These are phyloP conservation scores for Stagonosporopsis chrysanthemi DNA, from an alignment of 2,329 filamentous ascomycete species.

Conservation along the genomic window DNA sequence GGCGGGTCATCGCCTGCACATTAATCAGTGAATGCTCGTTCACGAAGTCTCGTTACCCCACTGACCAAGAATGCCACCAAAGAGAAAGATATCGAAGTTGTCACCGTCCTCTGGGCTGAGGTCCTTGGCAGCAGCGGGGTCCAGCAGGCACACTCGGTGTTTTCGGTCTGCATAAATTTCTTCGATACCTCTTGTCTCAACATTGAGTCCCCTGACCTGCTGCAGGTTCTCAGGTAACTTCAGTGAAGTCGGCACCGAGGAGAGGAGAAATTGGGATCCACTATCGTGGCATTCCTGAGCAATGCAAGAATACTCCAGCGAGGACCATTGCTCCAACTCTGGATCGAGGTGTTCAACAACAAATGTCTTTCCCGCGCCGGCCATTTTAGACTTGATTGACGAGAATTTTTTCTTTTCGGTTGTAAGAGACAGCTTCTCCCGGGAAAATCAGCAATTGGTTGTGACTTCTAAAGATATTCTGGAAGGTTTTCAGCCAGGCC, in stretches of 20 bases:
- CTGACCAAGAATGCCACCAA: slow-evolving; percentile 92
- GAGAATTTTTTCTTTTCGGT: slow-evolving; percentile 22
- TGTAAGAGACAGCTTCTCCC: not conserved
- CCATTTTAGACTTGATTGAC: slow-evolving; percentile 31
- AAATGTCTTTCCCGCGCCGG: slow-evolving; percentile 69
- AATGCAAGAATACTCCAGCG: slow-evolving; percentile 89
- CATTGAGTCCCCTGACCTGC: slow-evolving; percentile 67
- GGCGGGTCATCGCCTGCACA: slow-evolving; percentile 86
- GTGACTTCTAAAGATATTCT: not conserved
- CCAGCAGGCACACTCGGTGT: slow-evolving; percentile 83
- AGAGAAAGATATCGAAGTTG: slow-evolving; percentile 87
- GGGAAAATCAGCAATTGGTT: slow-evolving; percentile 3
- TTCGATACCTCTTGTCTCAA: slow-evolving; percentile 82
- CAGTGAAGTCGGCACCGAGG: slow-evolving; percentile 76
- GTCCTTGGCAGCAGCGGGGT: slow-evolving; percentile 83
- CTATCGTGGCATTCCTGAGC: slow-evolving; percentile 77
- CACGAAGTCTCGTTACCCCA: not conserved
- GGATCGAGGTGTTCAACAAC: slow-evolving; percentile 97
- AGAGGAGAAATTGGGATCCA: slow-evolving; percentile 77
- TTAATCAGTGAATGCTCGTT: slow-evolving; percentile 32
- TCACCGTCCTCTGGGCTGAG: slow-evolving; percentile 83
- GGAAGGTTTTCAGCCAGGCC: not conserved
- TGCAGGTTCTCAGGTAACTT: slow-evolving; percentile 66
- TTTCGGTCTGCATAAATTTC: slow-evolving; percentile 77
- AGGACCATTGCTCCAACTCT: slow-evolving; percentile 92